Evolutionary conservation across 2,329 filamentous ascomycete species (phyloP).

Genomic region (Ophiostoma quercus): DNA sequence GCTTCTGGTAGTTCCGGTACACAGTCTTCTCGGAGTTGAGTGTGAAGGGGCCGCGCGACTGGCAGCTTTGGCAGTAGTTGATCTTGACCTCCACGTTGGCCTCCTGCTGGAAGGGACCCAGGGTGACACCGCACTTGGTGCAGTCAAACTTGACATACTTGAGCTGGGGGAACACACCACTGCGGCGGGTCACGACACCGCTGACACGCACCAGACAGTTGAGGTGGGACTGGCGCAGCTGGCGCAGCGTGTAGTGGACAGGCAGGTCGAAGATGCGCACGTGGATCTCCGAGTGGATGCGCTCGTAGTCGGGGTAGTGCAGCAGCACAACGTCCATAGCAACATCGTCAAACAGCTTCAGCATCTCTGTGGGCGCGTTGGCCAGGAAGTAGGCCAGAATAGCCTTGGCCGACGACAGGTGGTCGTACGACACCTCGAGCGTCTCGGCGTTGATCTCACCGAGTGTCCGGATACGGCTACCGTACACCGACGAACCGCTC

Average conservation of each 20-base stretch:
- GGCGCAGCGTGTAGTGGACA: conserved; percentile 88
- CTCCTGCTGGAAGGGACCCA: conserved; percentile 96
- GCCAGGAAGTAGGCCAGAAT: conserved; percentile 93
- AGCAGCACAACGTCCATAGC: conserved; percentile 94
- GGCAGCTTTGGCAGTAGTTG: conserved; percentile 92
- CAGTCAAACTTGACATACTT: conserved; percentile 99
- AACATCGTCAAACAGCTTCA: conserved; percentile 93
- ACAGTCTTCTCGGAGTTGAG: conserved; percentile 97
- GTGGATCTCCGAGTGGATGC: conserved; percentile 95
- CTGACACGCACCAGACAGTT: conserved; percentile 93
- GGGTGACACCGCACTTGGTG: conserved; percentile 81
- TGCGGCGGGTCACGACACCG: conserved; percentile 89
- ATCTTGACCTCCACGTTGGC: conserved; percentile 95
- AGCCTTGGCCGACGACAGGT: conserved; percentile 83
- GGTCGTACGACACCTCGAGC: conserved; percentile 91
- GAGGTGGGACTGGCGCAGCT: conserved; percentile 89
- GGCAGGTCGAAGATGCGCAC: conserved; percentile 94
- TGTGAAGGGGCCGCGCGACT: conserved; percentile 89
- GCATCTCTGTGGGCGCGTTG: conserved; percentile 89
- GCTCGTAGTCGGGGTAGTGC: conserved; percentile 95
- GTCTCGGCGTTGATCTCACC: conserved; percentile 96
- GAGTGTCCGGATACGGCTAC: conserved; percentile 87
- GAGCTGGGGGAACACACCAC: conserved; percentile 92
- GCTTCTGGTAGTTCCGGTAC: conserved; percentile 97
- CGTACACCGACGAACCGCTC: conserved; percentile 85